Evolutionary conservation across 139 green algal species (phyloP).

Genomic region (Chlamydomonas eustigma): DNA sequence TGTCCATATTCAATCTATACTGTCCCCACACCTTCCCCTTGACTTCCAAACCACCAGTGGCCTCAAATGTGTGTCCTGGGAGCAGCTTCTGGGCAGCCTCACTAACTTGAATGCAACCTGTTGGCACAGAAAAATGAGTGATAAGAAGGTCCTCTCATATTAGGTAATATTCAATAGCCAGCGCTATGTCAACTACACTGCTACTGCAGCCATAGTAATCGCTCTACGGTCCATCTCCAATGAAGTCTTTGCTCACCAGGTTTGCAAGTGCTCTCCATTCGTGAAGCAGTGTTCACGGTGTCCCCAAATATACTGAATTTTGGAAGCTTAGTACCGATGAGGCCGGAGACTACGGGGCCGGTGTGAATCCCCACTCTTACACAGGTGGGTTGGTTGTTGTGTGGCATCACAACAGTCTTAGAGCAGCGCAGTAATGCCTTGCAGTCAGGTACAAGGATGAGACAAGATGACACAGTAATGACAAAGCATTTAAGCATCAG

Average conservation of each 20-base stretch:
- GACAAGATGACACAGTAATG: too few species aligned
- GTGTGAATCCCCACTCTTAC: slow-evolving; percentile 32
- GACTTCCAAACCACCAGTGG: slow-evolving; percentile 12
- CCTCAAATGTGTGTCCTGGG: not conserved
- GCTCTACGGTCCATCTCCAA: not conserved
- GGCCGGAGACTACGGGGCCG: slow-evolving; percentile 18
- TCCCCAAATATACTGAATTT: slow-evolving; percentile 12
- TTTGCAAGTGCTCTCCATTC: slow-evolving; percentile 29
- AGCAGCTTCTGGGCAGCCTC: not conserved
- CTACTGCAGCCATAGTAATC: not conserved
- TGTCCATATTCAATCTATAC: not conserved
- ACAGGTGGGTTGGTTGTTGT: slow-evolving; percentile 26
- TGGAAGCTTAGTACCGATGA: slow-evolving; percentile 38
- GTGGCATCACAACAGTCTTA: slow-evolving; percentile 24
- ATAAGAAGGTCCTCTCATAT: too few species aligned
- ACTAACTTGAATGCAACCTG: not conserved
- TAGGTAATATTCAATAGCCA: not conserved
- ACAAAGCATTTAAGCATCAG: too few species aligned
- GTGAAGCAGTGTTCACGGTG: slow-evolving; percentile 34
- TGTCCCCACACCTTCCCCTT: not conserved
- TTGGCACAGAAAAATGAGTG: not conserved
- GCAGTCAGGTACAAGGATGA: too few species aligned
- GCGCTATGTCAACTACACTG: not conserved
- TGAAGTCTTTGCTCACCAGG: not conserved
- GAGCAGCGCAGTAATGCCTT: slow-evolving; percentile 21